Conservation (phyloP, 768 basidiomycete genomes). For the Termitomyces sp. region DNA sequence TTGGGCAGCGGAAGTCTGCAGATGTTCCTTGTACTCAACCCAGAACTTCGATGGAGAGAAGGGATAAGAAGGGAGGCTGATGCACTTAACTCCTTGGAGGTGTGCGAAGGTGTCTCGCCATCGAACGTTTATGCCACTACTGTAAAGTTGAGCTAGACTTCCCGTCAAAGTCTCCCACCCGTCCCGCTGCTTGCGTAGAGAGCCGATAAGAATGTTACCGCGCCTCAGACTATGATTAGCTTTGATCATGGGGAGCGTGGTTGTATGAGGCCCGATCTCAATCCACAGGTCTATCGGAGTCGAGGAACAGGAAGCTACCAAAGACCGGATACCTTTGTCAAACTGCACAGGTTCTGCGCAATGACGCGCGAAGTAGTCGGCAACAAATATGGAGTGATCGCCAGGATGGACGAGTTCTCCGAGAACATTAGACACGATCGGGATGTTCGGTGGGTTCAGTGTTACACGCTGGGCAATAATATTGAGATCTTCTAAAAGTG, state of each 20-base stretch:
- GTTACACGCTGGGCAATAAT: constrained; percentile 33
- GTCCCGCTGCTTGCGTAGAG: constrained; percentile 43
- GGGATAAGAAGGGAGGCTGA: constrained; percentile 64
- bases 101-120: constrained; percentile 58
- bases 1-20: not conserved
- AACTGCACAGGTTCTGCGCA: constrained; percentile 59
- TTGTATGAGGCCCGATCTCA: constrained; percentile 65
- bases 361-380: constrained; percentile 56
- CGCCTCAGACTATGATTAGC: constrained; percentile 30
- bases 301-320: constrained; percentile 25
- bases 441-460: constrained; percentile 47
- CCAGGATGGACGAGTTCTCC: constrained; percentile 54
- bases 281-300: constrained; percentile 47
- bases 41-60: constrained; percentile 56
- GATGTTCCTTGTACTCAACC: constrained; percentile 42
- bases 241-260: constrained; percentile 55
- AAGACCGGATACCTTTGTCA: constrained; percentile 42
- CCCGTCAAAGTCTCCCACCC: constrained; percentile 43
- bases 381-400: constrained; percentile 42
- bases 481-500: constrained; percentile 49
- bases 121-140: constrained; percentile 33
- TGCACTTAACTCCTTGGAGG: constrained; percentile 35
- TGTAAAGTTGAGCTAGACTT: constrained; percentile 49
- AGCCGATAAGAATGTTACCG: constrained; percentile 40
- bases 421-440: constrained; percentile 59